These are phyloP conservation scores for Poronia punctata DNA, from an alignment of 495 filamentous ascomycete species.

Conservation along the genomic window DNA sequence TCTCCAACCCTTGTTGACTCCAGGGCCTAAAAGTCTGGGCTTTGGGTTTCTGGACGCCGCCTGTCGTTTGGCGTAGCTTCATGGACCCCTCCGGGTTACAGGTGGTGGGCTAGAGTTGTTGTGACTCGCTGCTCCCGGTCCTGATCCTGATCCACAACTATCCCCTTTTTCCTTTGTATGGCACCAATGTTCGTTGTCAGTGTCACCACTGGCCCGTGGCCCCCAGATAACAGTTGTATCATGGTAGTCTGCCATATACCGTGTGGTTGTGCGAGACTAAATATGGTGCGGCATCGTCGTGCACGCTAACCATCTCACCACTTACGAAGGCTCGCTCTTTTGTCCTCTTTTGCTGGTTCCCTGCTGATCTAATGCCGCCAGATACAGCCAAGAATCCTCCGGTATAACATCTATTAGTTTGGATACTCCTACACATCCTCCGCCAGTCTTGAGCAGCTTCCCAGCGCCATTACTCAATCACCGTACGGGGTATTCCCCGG, in stretches of 20 bases:
- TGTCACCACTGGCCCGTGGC: conserved; percentile 33
- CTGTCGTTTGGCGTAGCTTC: conserved; percentile 1
- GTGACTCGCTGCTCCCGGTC: conserved; percentile 35
- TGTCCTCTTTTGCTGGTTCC: conserved; percentile 16
- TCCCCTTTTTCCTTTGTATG: conserved; percentile 28
- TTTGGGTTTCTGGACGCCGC: conserved; percentile 4
- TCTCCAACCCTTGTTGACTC: conserved; percentile 5
- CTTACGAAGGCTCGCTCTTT: conserved; percentile 22
- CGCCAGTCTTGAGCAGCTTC: conserved; percentile 37
- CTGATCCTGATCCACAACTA: conserved; percentile 29
- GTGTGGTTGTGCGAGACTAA: conserved; percentile 23
- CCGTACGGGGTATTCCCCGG: conserved; percentile 36
- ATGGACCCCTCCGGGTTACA: conserved; percentile 4
- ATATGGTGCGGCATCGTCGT: conserved; percentile 27
- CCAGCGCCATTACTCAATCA: conserved; percentile 34
- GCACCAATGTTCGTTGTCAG: conserved; percentile 39
- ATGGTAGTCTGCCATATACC: conserved; percentile 15
- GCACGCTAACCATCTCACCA: conserved; percentile 23
- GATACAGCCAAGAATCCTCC: conserved; percentile 41
- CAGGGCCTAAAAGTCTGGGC: not conserved
- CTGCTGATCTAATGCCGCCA: conserved; percentile 30
- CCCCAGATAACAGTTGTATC: conserved; percentile 31
- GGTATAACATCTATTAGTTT: conserved; percentile 38
- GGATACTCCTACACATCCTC: conserved; percentile 39
- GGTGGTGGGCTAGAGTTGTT: conserved; percentile 14